phyloP scores from a whole-genome alignment of 2,329 filamentous ascomycete species.

The Chaetomium sp. region DNA sequence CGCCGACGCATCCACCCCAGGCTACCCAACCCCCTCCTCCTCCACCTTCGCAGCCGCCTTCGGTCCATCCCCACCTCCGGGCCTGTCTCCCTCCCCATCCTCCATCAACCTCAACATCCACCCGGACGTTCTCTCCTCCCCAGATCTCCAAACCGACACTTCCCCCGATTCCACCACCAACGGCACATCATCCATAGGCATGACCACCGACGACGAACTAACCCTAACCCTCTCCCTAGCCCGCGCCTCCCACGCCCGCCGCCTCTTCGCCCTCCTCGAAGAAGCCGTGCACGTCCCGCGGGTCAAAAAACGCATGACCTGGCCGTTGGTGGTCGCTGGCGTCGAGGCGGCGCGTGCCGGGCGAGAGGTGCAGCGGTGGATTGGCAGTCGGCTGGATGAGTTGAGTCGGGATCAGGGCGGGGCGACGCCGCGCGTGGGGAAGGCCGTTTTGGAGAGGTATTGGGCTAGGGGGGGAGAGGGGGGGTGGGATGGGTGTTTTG shows the following conservation, averaged over 20 bases:
- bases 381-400: constrained; percentile 14
- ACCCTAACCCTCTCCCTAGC: neutral
- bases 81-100: no score
- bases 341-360: constrained; percentile 17
- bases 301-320: constrained; percentile 21
- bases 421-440: constrained; percentile 19
- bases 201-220: no score
- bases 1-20: no score
- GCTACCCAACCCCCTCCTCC: no score
- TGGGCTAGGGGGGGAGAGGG: constrained; percentile 16
- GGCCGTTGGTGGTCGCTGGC: constrained; percentile 25
- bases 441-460: constrained; percentile 14
- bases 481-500: constrained; percentile 19
- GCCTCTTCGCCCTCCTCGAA: constrained; percentile 9
- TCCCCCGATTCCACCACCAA: no score
- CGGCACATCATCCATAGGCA: no score
- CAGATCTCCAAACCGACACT: no score
- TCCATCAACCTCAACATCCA: no score
- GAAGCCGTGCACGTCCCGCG: constrained; percentile 7
- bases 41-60: no score
- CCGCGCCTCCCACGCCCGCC: constrained; percentile 1
- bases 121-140: no score
- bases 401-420: constrained; percentile 19
- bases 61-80: no score
- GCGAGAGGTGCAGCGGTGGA: constrained; percentile 13